Base-by-base conservation (phyloP, 768 basidiomycete species). In the Dioszegia crocea region DNA sequence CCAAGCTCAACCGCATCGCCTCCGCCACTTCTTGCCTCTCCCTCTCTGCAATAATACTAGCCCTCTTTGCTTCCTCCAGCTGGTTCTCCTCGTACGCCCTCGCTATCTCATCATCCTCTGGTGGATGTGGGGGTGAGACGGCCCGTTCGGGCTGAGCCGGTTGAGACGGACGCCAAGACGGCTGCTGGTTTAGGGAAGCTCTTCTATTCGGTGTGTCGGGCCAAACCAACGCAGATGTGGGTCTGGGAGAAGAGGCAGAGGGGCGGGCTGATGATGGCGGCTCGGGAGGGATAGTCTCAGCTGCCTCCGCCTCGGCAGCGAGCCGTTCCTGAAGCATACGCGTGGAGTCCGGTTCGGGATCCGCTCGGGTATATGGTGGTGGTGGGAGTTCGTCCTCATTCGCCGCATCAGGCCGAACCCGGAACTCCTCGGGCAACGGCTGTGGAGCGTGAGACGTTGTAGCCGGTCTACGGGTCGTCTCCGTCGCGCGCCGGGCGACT, bases 311-410 rank as follows among this genome's bases (percentile, higher is more conserved):
- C 55, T 66, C 73, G 8, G 71, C 65, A 3, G 71, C 67, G 14
- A 77, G 49, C 45, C 66, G 63, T 30, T 71, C 63, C 38, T 74
- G 60, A 8, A 77, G 55, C 26, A 65, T 51, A n/a, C 70, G 24
- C 1, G 75, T 77, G 2, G 66, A 59, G 26, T 73, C 70, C 2
- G 75, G 75, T 55, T 77, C 75, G 1, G 75, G 75, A 61, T 77
- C 75, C 44, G 62, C 48, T 17, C 64, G 48, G 8, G 70, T 49
- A 54, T 77, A 77, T 21, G 74, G 73, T 5, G 75, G 75, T 0
- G 75, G 75, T 2, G 75, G 71, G 12, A 58, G 66, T 8, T 71
- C 73, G 3, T 67, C 64, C 1, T 65, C 66, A 1, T 55, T 60
- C 21, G n/a, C 10, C 3, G 53, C 12, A 14, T 38, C 44, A 19